Conservation (phyloP, 305 asterid species). For the Fraxinus greggii region DNA sequence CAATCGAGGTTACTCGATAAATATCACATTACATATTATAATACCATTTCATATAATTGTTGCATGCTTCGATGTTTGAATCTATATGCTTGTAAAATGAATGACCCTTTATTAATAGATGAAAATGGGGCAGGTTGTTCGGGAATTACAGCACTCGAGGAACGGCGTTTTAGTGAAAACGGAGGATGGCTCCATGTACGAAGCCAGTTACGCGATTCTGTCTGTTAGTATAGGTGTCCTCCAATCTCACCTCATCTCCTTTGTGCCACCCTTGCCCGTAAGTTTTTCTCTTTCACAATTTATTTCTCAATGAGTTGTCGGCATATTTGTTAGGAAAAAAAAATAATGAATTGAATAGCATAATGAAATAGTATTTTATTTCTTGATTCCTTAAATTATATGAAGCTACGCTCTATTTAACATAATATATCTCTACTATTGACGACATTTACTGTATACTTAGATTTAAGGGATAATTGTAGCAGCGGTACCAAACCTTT, state of each 20-base stretch:
- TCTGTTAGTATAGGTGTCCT: conserved; percentile 91
- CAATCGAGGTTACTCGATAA: too few relatives aligned
- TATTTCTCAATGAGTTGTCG: neutral
- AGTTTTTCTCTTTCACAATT: conserved; percentile 15
- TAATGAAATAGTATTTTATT: too few relatives aligned
- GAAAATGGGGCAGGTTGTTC: conserved; percentile 66
- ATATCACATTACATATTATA: too few relatives aligned
- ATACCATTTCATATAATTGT: neutral
- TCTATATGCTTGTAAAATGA: neutral
- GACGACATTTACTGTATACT: too few relatives aligned
- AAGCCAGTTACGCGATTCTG: conserved; percentile 76
- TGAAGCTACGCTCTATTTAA: too few relatives aligned
- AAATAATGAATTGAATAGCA: neutral
- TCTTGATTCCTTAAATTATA: neutral
- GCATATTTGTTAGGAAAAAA: neutral
- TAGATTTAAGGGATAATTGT: too few relatives aligned
- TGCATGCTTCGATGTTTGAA: conserved; percentile 28
- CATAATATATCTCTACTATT: too few relatives aligned
- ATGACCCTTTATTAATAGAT: conserved; percentile 11
- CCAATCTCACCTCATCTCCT: conserved; percentile 72
- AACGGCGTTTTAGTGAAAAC: conserved; percentile 69
- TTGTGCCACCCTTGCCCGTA: conserved; percentile 79
- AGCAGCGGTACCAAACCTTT: too few relatives aligned
- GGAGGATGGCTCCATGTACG: conserved; percentile 80
- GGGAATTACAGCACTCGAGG: conserved; percentile 84